phyloP scores from a whole-genome alignment of 176 grass and related monocot genomes.

The Microstegium vimineum region DNA sequence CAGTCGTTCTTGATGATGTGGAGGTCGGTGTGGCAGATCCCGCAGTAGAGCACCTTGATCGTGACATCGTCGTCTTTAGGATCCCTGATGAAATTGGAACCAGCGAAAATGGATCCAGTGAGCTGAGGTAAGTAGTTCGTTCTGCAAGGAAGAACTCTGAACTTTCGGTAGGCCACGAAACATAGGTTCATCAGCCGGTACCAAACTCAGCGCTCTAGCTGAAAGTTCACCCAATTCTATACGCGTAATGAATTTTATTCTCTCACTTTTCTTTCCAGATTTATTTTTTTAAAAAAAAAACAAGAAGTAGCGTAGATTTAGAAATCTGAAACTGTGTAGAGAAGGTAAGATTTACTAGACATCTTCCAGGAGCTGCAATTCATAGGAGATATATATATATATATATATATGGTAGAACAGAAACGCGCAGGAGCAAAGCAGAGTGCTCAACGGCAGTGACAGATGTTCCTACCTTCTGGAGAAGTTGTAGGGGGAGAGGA shows the following conservation, averaged over 20 bases:
- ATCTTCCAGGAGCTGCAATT: not conserved
- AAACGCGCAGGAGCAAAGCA: no score
- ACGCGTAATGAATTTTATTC: not conserved
- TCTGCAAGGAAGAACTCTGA: not conserved
- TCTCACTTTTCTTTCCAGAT: not conserved
- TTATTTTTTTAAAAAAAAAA: no score
- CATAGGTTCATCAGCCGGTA: not conserved
- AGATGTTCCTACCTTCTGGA: conserved; percentile 37
- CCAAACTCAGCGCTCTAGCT: not conserved
- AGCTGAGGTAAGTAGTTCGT: not conserved
- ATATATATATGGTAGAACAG: no score
- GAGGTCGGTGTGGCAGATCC: conserved; percentile 73
- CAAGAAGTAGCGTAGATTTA: not conserved
- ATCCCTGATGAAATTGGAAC: conserved; percentile 24
- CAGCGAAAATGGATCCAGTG: not conserved
- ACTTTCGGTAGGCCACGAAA: not conserved
- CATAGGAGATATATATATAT: no score
- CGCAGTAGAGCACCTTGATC: conserved; percentile 73
- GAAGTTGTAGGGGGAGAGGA: conserved; percentile 58
- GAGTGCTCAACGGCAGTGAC: not conserved
- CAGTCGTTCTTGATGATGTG: conserved; percentile 69
- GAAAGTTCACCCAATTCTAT: not conserved
- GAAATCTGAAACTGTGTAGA: not conserved
- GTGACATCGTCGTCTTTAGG: conserved; percentile 55
- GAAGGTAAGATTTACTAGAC: not conserved